Percentiles rank a stretch among this genome's conserved stretches.
These are phyloP conservation scores for Saccharum officinarum DNA, from an alignment of 176 grass and related monocot genomes.

Conservation along the genomic window DNA sequence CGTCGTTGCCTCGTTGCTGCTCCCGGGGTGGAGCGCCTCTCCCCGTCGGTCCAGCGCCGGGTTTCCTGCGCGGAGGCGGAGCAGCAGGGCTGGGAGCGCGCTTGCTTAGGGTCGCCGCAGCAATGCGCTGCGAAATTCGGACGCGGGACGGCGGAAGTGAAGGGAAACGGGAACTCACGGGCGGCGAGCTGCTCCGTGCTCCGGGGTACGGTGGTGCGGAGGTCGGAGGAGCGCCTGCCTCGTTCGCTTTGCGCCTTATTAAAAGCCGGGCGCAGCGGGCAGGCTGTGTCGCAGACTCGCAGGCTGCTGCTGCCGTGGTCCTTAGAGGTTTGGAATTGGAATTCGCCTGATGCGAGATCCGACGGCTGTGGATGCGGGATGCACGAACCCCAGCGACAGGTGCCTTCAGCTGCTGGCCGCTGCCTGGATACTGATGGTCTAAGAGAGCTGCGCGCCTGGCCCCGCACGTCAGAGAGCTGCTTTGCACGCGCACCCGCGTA, in stretches of 20 bases:
- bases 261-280: conserved; percentile 17
- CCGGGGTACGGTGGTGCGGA: background rate
- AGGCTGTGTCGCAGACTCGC: background rate
- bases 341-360: conserved; percentile 22
- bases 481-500: background rate
- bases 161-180: background rate
- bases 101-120: background rate
- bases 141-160: background rate
- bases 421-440: no score
- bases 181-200: background rate
- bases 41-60: background rate
- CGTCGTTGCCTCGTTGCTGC: background rate
- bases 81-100: background rate
- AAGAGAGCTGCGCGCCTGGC: background rate
- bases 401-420: no score
- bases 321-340: background rate
- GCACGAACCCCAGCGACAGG: background rate
- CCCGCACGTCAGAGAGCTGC: background rate
- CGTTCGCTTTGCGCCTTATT: conserved; percentile 30
- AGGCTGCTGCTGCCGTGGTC: background rate
- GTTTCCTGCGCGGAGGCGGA: background rate
- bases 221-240: background rate
- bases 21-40: background rate
- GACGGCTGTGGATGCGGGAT: background rate
- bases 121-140: background rate